These are phyloP conservation scores for Apophysomyces elegans DNA, from an alignment of 371 early-diverging fungal species.

Conservation along the genomic window DNA sequence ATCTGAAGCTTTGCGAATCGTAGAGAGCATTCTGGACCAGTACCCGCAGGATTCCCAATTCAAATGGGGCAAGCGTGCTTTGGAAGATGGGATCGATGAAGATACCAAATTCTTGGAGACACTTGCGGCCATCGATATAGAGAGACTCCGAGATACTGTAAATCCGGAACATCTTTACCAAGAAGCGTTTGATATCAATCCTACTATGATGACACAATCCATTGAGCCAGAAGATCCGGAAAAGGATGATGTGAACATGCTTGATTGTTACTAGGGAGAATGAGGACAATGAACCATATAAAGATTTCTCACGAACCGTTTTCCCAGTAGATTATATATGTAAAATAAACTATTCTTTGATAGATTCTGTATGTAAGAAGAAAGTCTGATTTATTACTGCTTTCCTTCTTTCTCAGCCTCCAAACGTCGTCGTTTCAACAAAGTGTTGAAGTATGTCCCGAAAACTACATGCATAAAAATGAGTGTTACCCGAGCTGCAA, in stretches of 20 bases:
- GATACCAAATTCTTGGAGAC: conserved; percentile 26
- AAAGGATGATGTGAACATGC: conserved; percentile 13
- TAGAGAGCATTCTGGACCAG: conserved; percentile 21
- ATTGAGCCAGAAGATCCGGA: conserved; percentile 14
- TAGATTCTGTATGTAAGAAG: neutral
- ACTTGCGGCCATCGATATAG: conserved; percentile 25
- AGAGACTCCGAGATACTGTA: conserved; percentile 22
- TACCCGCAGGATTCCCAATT: neutral
- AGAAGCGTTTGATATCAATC: conserved; percentile 47
- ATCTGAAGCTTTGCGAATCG: conserved; percentile 32
- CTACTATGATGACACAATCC: conserved; percentile 41
- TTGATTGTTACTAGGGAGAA: conserved; percentile 15
- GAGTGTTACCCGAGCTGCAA: neutral
- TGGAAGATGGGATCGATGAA: conserved; percentile 11
- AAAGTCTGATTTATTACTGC: conserved; percentile 31
- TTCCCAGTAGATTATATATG: neutral
- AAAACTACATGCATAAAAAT: conserved; percentile 45
- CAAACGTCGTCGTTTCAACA: conserved; percentile 68
- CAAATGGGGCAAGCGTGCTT: neutral
- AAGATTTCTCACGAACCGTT: too few species aligned
- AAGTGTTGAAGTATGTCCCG: conserved; percentile 83
- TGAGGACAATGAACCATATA: too few species aligned
- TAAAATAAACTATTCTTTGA: neutral
- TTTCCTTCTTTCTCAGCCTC: conserved; percentile 47
- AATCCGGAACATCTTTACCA: conserved; percentile 48